Conservation (phyloP, 352 stramenopile species). For the Globisporangium uncinulatum region DNA sequence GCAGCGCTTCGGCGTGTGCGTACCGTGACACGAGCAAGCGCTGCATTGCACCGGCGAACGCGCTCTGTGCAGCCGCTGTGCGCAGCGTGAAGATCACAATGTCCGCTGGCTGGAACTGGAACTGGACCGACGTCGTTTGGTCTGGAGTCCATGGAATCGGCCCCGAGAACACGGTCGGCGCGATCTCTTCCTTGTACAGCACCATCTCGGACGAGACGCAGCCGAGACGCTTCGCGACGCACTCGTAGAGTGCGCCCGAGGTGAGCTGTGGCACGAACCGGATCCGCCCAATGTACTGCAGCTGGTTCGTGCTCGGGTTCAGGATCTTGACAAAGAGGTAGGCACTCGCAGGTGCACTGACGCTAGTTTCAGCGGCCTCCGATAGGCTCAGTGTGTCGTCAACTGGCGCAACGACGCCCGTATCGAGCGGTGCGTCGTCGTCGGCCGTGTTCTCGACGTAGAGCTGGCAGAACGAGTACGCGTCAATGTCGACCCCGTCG, state of each 20-base stretch:
- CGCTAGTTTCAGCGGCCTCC: no score
- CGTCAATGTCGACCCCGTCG: constrained; percentile 78
- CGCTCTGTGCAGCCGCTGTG: constrained; percentile 11
- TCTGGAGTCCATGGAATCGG: constrained; percentile 33
- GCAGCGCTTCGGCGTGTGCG: constrained; percentile 25
- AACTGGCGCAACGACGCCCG: no score
- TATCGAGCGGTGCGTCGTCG: constrained; percentile 34
- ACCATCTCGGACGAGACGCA: constrained; percentile 41
- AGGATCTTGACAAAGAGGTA: constrained; percentile 72
- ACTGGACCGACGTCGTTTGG: not conserved
- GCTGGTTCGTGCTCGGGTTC: constrained; percentile 27
- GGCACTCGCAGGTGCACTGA: no score
- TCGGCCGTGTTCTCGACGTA: constrained; percentile 47
- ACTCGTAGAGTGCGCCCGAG: constrained; percentile 38
- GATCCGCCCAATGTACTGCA: constrained; percentile 42
- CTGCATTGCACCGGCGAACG: constrained; percentile 23
- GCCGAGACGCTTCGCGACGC: constrained; percentile 28
- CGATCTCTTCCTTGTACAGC: constrained; percentile 76
- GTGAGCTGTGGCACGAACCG: constrained; percentile 24
- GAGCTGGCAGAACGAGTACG: constrained; percentile 76
- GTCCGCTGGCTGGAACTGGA: constrained; percentile 39
- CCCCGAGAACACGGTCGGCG: constrained; percentile 45
- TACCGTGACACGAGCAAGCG: constrained; percentile 39
- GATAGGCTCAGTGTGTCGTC: no score
- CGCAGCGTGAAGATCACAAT: constrained; percentile 53